A percentile compares a stretch with the other conserved stretches of the same genome.
phyloP scores from a whole-genome alignment of 1,284 basidiomycete genomes.

The Cutaneotrichosporon cutaneum region DNA sequence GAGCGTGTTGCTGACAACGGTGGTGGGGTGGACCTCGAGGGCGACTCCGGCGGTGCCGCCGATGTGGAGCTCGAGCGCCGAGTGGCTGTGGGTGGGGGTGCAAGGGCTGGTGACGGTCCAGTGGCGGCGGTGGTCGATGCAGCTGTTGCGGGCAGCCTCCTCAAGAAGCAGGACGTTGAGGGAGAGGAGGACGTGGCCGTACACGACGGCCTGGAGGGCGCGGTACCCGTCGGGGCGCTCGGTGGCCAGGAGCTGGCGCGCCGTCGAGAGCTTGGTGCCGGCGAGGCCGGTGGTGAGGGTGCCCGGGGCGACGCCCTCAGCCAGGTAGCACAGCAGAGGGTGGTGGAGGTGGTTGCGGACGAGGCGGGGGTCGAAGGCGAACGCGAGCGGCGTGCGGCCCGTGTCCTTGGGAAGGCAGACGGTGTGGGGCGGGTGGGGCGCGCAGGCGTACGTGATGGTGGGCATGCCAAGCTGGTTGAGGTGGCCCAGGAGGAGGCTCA shows the following conservation, averaged over 20 bases:
- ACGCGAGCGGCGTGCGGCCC: slow-evolving; percentile 12
- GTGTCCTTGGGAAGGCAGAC: slow-evolving; percentile 15
- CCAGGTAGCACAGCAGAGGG: slow-evolving; percentile 23
- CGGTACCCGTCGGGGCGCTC: slow-evolving; percentile 25
- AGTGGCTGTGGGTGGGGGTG: neutral
- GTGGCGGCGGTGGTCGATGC: slow-evolving; percentile 18
- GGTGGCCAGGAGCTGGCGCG: slow-evolving; percentile 15
- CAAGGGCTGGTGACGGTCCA: slow-evolving; percentile 17
- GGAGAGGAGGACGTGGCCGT: slow-evolving; percentile 19
- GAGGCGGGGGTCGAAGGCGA: slow-evolving; percentile 19
- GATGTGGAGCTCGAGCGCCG: slow-evolving; percentile 18
- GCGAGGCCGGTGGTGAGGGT: slow-evolving; percentile 15
- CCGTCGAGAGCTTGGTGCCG: slow-evolving; percentile 14
- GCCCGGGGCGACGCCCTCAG: slow-evolving; percentile 18
- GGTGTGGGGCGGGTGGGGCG: slow-evolving; percentile 15
- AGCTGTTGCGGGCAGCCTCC: slow-evolving; percentile 19
- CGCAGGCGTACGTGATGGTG: slow-evolving; percentile 13
- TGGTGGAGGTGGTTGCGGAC: slow-evolving; percentile 25
- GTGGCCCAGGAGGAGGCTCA: slow-evolving; percentile 17
- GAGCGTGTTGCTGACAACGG: slow-evolving; percentile 22
- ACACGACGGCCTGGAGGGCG: slow-evolving; percentile 21
- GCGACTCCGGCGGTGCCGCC: slow-evolving; percentile 18
- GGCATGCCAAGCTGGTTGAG: slow-evolving; percentile 19
- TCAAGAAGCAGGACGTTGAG: slow-evolving; percentile 23
- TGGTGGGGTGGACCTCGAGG: slow-evolving; percentile 24